Conservation (phyloP, 306 rosid species). For the Medicago truncatula region DNA sequence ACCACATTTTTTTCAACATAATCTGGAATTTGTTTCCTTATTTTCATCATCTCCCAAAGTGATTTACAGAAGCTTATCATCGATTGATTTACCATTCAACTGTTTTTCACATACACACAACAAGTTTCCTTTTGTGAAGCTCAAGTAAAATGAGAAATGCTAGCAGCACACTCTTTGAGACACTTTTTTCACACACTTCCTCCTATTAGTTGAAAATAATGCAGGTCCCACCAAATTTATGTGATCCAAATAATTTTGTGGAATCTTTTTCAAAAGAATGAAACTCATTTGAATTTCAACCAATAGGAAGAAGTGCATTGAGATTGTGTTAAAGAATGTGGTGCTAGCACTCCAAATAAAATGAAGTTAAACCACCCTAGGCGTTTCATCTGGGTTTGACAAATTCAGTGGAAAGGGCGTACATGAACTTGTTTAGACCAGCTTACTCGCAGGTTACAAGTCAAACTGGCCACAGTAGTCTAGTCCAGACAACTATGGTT, state of each 20-base stretch:
- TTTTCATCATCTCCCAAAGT: conserved; percentile 15
- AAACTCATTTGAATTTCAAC: neutral
- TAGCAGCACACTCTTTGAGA: neutral
- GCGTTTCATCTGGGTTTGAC: neutral
- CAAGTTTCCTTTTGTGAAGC: conserved; percentile 6
- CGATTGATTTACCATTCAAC: neutral
- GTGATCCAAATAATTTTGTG: neutral
- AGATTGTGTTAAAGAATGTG: neutral
- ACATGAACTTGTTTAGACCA: neutral
- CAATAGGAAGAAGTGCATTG: neutral
- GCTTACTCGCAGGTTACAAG: neutral
- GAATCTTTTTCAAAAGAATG: neutral
- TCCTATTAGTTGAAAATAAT: neutral
- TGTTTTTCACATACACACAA: neutral
- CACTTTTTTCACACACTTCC: neutral
- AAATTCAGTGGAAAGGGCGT: neutral
- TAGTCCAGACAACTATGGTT: conserved; percentile 7
- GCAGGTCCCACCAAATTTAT: neutral
- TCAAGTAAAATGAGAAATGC: neutral
- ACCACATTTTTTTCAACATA: neutral
- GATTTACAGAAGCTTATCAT: neutral
- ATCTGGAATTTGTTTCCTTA: neutral
- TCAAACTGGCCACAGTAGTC: conserved; percentile 5
- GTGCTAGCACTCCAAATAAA: neutral
- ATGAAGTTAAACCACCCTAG: conserved; percentile 6